Evolutionary conservation across 768 basidiomycete species (phyloP), one percentile per base, ranked within the genome.

Genomic region (Cyclocybe cylindracea): DNA sequence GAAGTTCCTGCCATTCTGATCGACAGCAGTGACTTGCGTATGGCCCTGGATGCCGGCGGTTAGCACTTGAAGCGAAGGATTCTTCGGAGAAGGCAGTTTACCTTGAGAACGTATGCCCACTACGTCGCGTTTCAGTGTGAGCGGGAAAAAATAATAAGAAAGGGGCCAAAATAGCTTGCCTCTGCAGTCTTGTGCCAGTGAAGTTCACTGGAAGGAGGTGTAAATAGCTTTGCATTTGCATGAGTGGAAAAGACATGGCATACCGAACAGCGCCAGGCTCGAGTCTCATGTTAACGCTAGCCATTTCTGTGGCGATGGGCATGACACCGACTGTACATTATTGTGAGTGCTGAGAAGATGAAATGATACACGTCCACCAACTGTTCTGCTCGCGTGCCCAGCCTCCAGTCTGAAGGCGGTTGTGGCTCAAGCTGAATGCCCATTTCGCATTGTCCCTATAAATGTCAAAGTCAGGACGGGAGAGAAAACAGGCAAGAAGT

Each of bases 381-480:
- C 66, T 83, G 74, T 65, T 83, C 71, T 55, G 82, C 74, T 50
- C 84, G 77, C 60, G 62, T 18, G 62, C 59, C 83, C 84, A 86
- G 2, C 85, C 85, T 19, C 85, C 85, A 2, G 73, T 73, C 46
- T 79, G 76, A 4, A 86, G 61, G 19, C 83, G 80, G 60, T 76
- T 84, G 62, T 82, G 82, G 53, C 83, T 84, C 44, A 85, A 62
- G 47, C 77, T 71, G 64, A 85, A 83, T 0, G 84, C 79, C 85
- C 85, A 86, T 57, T 85, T 86, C 34, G 75, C 72, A 52, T 83
- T 84, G 41, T 50, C 72, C 75, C 62, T 63, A 36, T 32, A 44
- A 5, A 19, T 10, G 29, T 32, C 39, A 14, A 14, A 35, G 13
- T 44, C 14, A 39, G 7, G 10, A 43, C 33, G 7, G 46, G 14